phyloP scores from a whole-genome alignment of 352 stramenopile species.

The Globisporangium solare region DNA sequence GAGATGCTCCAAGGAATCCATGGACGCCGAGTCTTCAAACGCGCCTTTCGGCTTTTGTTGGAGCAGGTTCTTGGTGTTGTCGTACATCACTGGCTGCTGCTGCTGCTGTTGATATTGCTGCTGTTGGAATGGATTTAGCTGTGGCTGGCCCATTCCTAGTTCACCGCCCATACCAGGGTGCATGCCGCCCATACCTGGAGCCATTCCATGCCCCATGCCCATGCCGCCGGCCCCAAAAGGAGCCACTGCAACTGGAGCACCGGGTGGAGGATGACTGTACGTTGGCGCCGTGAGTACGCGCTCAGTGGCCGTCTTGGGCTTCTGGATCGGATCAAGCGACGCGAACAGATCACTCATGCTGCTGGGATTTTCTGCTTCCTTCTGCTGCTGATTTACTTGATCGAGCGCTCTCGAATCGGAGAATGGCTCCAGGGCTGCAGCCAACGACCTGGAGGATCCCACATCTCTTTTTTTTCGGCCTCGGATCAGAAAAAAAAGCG shows the following conservation, averaged over 20 bases:
- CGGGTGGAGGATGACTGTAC: slow-evolving; percentile 17
- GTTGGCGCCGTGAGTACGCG: slow-evolving; percentile 21
- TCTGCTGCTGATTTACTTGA: not conserved
- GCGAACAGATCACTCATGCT: slow-evolving; percentile 73
- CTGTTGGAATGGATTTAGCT: slow-evolving; percentile 15
- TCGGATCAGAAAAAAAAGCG: too few species aligned
- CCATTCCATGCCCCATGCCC: slow-evolving; percentile 2
- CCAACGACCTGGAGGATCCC: not conserved
- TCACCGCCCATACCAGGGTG: slow-evolving; percentile 17
- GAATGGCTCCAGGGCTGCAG: not conserved
- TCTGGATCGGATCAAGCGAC: slow-evolving; percentile 70
- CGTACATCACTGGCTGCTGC: slow-evolving; percentile 63
- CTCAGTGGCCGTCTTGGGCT: slow-evolving; percentile 49
- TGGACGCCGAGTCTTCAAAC: slow-evolving; percentile 44
- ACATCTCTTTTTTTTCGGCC: too few species aligned
- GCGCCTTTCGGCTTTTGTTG: slow-evolving; percentile 58
- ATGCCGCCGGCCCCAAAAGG: slow-evolving; percentile 22
- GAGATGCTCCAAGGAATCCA: slow-evolving; percentile 66
- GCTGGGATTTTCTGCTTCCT: not conserved
- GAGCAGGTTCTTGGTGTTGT: slow-evolving; percentile 81
- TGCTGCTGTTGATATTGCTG: slow-evolving; percentile 29
- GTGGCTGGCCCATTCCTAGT: slow-evolving; percentile 22
- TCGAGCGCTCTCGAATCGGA: not conserved
- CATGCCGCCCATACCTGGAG: slow-evolving; percentile 13
- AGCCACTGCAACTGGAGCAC: slow-evolving; percentile 26